Percentiles rank a stretch among this genome's conserved stretches.
Evolutionary conservation across 495 filamentous ascomycete species (phyloP).

Genomic region (Aspergillus egyptiacus): DNA sequence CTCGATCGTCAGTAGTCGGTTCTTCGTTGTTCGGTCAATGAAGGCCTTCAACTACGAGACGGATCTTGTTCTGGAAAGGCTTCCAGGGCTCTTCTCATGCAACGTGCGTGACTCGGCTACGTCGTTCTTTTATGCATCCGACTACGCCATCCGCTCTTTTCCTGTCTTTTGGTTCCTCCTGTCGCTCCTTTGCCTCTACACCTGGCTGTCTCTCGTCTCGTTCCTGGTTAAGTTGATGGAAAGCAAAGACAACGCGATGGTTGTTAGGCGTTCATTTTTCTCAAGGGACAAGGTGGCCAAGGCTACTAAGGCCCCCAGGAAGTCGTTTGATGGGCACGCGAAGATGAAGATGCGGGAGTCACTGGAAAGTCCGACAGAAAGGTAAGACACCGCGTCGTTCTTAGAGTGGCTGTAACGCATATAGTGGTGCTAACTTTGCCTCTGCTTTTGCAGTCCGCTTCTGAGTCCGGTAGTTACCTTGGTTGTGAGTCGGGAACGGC

Average conservation of each 20-base stretch:
- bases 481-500: constrained; percentile 70
- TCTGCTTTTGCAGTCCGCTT: constrained; percentile 42
- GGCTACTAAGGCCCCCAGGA: constrained; percentile 66
- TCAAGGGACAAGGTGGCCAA: constrained; percentile 66
- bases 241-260: constrained; percentile 10
- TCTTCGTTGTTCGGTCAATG: constrained; percentile 15
- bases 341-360: constrained; percentile 71
- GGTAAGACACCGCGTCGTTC: constrained; percentile 25
- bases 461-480: constrained; percentile 79
- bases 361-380: constrained; percentile 48
- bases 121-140: constrained; percentile 32
- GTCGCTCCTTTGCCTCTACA: constrained; percentile 25
- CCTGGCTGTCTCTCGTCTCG: constrained; percentile 20
- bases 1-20: constrained; percentile 10
- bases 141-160: constrained; percentile 34
- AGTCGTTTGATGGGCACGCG: constrained; percentile 60
- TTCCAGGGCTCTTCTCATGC: constrained; percentile 36
- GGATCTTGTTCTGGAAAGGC: constrained; percentile 25
- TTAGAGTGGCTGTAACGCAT: not conserved
- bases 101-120: constrained; percentile 32
- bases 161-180: constrained; percentile 26
- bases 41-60: constrained; percentile 20
- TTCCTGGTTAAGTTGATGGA: constrained; percentile 20
- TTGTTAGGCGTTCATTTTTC: constrained; percentile 61
- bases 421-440: constrained; percentile 15